Base-by-base conservation (phyloP, 257 asterid species). In the Leonotis leonurus region DNA sequence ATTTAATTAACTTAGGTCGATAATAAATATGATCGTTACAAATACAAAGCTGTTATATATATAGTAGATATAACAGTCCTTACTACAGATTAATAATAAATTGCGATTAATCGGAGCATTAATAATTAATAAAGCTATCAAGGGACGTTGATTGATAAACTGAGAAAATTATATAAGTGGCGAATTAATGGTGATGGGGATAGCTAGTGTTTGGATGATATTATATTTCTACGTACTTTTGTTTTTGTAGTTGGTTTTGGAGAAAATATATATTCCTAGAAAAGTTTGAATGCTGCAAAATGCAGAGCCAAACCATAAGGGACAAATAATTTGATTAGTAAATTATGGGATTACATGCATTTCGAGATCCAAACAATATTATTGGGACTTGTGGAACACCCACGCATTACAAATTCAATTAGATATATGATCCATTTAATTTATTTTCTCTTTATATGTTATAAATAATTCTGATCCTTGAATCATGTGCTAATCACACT, bases 351-450 rank as follows among this genome's bases (percentile, higher is more conserved):
- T 68, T 57, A 44, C 32, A n/a, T n/a, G n/a, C n/a, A 58, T 65
- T 44, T 60, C 52, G 81, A 73, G 70, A 69, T 76, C 77, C 75
- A 77, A 80, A 87, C 86, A n/a, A n/a, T n/a, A 80, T 81, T 76
- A 53, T 85, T 78, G 94, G 83, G 81, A 85, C 81, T 77, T 79
- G 91, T 69, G 80, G 60, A 43, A 73, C 73, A 78, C 82, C 80
- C 82, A 54, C 83, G 69, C 73, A 72, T 82, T 68, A 63, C 84
- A 68, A 69, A 52, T 60, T 67, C n/a, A 65, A 71, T 62, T 71
- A 72, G 67, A 64, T 67, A 53, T 44, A 66, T 32, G 60, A 56
- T 68, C 63, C 57, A 25, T 14, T 41, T 3, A 27, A 27, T 27
- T 8, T 8, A 9, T 35, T 4, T 13, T 13, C 4, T 1, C 39